Base-by-base conservation (phyloP, 192 early-diverging fungal genomes). In the Phlyctochytrium arcticum region DNA sequence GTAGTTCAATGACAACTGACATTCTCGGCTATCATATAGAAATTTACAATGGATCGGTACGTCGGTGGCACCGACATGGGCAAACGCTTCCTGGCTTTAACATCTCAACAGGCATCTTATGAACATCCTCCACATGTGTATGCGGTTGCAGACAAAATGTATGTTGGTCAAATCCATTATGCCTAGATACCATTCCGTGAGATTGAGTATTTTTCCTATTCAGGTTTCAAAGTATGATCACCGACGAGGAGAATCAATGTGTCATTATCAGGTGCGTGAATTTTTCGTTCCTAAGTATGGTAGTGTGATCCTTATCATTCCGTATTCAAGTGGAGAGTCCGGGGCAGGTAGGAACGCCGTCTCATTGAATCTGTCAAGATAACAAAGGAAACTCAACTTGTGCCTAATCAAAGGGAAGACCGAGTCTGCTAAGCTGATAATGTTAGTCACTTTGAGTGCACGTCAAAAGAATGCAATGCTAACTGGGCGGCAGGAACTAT, bases 201-300 rank as follows among this genome's bases (percentile, higher is more conserved):
- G n/a, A n/a, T n/a, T n/a, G n/a, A n/a, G n/a, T n/a, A n/a, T n/a
- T n/a, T n/a, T n/a, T n/a, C n/a, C n/a, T n/a, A n/a, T n/a, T 8
- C 49, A 77, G 75, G 75, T 83, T 83, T 73, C 89, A 95, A 62
- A 90, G 90, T 68, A 98, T 99, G 93, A 91, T 95, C 62, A 87
- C 87, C 39, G 97, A 99, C 82, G 94, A 93, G 75, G 96, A 99
- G 73, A 97, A 93, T 72, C 96, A 99, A 67, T 98, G 95, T 79
- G 93, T 99, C 62, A 99, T 99, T 69, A 99, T 99, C 61, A 87
- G 82, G 85, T 87, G 67, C 36, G 60, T 31, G 26, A n/a, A 23
- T n/a, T n/a, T n/a, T n/a, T n/a, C n/a, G n/a, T n/a, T n/a, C n/a
- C n/a, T n/a, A n/a, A n/a, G n/a, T n/a, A n/a, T n/a, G n/a, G n/a